Evolutionary conservation across 139 green algal genomes (phyloP).

Genomic region (Prasinococcaceae sp.): DNA sequence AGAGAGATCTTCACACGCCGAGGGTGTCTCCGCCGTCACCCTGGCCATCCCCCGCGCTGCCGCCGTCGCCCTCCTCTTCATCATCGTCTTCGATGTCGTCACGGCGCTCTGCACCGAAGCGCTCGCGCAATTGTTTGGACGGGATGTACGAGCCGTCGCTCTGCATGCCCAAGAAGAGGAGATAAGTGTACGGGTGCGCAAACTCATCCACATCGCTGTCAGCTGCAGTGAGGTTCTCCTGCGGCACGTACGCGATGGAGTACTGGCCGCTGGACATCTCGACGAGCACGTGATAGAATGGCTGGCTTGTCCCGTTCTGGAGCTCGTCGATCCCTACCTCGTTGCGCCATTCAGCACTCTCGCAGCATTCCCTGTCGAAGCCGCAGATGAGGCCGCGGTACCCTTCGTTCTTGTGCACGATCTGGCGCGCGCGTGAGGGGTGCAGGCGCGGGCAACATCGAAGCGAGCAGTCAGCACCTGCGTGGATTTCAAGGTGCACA

Average conservation of each 20-base stretch:
- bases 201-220: slow-evolving; percentile 1
- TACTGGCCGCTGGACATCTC: not conserved
- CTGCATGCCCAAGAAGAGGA: slow-evolving; percentile 33
- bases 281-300: slow-evolving; percentile 28
- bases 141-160: slow-evolving; percentile 29
- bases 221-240: not conserved
- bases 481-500: too few species aligned
- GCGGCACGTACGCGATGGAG: slow-evolving; percentile 4
- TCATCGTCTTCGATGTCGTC: too few species aligned
- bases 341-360: slow-evolving; percentile 22
- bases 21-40: too few species aligned
- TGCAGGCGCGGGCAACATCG: too few species aligned
- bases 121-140: slow-evolving; percentile 21
- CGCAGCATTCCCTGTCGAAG: slow-evolving; percentile 27
- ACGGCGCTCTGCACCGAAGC: too few species aligned
- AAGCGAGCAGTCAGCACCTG: too few species aligned
- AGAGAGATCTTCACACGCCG: too few species aligned
- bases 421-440: too few species aligned
- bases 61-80: too few species aligned
- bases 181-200: slow-evolving; percentile 32
- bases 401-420: slow-evolving; percentile 18
- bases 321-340: not conserved
- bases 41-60: too few species aligned
- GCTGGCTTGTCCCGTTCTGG: slow-evolving; percentile 12
- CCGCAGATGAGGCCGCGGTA: slow-evolving; percentile 29